Conservation (phyloP, 2,329 filamentous ascomycete species). For the Calycina marina region DNA sequence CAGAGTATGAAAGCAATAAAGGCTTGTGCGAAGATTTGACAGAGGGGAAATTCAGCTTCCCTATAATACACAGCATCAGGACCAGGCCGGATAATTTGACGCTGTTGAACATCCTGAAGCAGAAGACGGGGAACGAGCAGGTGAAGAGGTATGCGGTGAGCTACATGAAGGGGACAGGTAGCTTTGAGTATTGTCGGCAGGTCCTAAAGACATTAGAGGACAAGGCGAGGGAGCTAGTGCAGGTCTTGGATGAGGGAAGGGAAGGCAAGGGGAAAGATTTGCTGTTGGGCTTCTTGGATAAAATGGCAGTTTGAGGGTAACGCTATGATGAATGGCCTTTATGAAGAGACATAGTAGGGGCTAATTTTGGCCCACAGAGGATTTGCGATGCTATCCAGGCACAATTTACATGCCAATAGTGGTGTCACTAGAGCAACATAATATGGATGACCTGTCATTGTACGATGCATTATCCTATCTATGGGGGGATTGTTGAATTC, state of each 20-base stretch:
- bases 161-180: constrained; percentile 84
- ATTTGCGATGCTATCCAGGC: too few relatives aligned
- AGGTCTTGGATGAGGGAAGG: constrained; percentile 46
- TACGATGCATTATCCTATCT: too few relatives aligned
- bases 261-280: constrained; percentile 41
- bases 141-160: constrained; percentile 83
- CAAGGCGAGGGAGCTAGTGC: constrained; percentile 46
- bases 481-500: too few relatives aligned
- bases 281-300: constrained; percentile 48
- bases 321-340: too few relatives aligned
- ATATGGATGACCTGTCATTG: too few relatives aligned
- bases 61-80: constrained; percentile 85
- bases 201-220: constrained; percentile 50
- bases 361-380: too few relatives aligned
- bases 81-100: constrained; percentile 59
- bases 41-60: constrained; percentile 94
- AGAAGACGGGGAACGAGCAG: constrained; percentile 73
- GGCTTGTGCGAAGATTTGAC: constrained; percentile 91
- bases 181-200: constrained; percentile 69
- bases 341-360: too few relatives aligned
- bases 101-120: constrained; percentile 82
- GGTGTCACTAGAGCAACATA: too few relatives aligned
- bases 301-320: constrained; percentile 36
- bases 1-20: constrained; percentile 76
- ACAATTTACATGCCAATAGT: too few relatives aligned